Evolutionary conservation across 2,329 filamentous ascomycete genomes (phyloP).

Genomic region (Calonectria pteridis): DNA sequence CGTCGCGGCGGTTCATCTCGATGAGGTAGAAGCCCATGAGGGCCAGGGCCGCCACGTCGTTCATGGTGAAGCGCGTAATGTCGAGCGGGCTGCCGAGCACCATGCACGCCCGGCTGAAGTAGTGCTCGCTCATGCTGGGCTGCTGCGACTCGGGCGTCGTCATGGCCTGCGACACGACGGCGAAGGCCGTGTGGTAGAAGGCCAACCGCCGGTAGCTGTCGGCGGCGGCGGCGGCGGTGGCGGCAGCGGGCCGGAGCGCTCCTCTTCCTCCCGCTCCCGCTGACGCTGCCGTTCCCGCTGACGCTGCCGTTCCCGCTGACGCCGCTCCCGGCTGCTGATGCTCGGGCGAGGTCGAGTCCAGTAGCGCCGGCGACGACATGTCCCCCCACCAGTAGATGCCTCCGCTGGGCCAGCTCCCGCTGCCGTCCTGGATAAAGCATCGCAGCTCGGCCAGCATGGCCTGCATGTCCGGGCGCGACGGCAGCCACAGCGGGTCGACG

Average conservation of each 20-base stretch:
- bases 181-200: slow-evolving; percentile 61
- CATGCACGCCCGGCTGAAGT: slow-evolving; percentile 57
- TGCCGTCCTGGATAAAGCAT: slow-evolving; percentile 60
- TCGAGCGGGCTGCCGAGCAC: slow-evolving; percentile 63
- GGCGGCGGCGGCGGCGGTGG: too few species aligned
- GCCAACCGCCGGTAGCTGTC: slow-evolving; percentile 54
- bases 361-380: slow-evolving; percentile 50
- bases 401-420: slow-evolving; percentile 56
- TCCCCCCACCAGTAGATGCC: slow-evolving; percentile 64
- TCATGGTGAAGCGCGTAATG: slow-evolving; percentile 54
- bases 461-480: slow-evolving; percentile 51
- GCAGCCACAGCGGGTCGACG: slow-evolving; percentile 56
- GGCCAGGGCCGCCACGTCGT: slow-evolving; percentile 58
- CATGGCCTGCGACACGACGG: slow-evolving; percentile 51
- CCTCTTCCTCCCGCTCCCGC: neutral
- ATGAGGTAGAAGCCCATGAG: slow-evolving; percentile 63
- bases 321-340: slow-evolving; percentile 18
- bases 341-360: slow-evolving; percentile 34
- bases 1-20: slow-evolving; percentile 62
- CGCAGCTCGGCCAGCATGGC: slow-evolving; percentile 56
- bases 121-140: slow-evolving; percentile 56
- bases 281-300: neutral
- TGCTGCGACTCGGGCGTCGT: slow-evolving; percentile 35
- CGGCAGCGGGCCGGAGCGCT: neutral
- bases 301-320: neutral